Evolutionary conservation across 345 rosid genomes (phyloP).

Genomic region (Clarkia xantiana): DNA sequence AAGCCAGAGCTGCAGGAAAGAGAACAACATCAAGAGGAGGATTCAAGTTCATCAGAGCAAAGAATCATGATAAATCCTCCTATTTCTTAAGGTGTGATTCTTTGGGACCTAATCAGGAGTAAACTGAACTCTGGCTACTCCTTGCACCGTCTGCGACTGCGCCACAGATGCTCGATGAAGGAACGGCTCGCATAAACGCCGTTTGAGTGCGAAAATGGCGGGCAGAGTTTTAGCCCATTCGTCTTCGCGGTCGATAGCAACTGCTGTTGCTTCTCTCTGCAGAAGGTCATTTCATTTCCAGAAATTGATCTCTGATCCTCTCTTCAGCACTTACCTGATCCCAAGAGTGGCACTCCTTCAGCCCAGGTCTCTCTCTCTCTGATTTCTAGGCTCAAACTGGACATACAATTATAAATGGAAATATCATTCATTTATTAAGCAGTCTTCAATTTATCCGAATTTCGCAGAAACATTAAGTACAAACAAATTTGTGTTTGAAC

Average conservation of each 20-base stretch:
- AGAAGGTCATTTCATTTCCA: background rate
- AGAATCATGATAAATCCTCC: no score
- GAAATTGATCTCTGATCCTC: background rate
- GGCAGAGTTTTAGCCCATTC: slow-evolving; percentile 4
- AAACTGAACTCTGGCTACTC: no score
- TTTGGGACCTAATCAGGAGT: no score
- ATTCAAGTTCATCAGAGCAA: no score
- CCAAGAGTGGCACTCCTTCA: background rate
- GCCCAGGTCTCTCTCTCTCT: slow-evolving; percentile 6
- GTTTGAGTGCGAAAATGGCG: slow-evolving; percentile 2
- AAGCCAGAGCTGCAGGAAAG: no score
- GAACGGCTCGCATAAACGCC: no score
- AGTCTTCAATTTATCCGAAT: background rate
- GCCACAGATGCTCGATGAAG: no score
- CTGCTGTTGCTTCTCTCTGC: slow-evolving; percentile 4
- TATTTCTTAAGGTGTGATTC: no score
- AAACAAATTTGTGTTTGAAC: no score
- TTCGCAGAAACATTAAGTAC: background rate
- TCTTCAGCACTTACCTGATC: background rate
- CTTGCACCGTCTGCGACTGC: no score
- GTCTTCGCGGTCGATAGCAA: background rate
- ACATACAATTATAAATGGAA: no score
- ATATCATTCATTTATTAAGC: background rate
- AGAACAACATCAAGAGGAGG: no score
- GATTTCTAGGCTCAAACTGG: background rate